Evolutionary conservation across 1,284 basidiomycete species (phyloP).

Genomic region (Ganoderma lucidum): DNA sequence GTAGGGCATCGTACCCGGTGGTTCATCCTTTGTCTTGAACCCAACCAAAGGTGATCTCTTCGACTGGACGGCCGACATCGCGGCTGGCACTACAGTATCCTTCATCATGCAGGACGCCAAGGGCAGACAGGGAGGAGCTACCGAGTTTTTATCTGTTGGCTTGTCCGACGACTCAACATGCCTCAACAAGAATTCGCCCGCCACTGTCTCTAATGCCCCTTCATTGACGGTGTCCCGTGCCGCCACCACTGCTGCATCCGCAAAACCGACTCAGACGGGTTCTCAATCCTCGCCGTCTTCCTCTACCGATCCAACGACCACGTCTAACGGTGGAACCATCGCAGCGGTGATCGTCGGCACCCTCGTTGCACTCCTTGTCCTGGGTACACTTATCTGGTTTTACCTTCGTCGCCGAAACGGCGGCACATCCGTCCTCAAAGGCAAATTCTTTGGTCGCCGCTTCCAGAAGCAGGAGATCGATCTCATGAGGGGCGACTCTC

Average conservation of each 20-base stretch:
- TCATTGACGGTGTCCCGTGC: conserved; percentile 34
- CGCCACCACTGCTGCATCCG: conserved; percentile 5
- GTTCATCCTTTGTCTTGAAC: conserved; percentile 55
- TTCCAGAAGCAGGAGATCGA: conserved; percentile 32
- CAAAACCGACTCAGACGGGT: conserved; percentile 14
- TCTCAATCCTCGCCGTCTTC: conserved; percentile 36
- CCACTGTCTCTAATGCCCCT: conserved; percentile 48
- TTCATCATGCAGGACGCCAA: conserved; percentile 68
- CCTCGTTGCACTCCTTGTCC: conserved; percentile 56
- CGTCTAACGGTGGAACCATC: conserved; percentile 51
- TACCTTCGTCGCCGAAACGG: conserved; percentile 33
- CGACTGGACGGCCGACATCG: conserved; percentile 65
- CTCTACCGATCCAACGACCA: background rate
- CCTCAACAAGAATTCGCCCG: conserved; percentile 58
- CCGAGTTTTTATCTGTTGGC: conserved; percentile 57
- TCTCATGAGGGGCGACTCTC: conserved; percentile 24
- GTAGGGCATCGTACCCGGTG: conserved; percentile 74
- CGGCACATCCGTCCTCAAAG: conserved; percentile 16
- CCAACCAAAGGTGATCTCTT: conserved; percentile 56
- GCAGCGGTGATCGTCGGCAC: conserved; percentile 67
- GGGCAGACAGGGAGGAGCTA: conserved; percentile 65
- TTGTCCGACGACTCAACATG: conserved; percentile 60
- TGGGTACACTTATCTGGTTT: conserved; percentile 36
- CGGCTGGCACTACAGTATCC: conserved; percentile 65
- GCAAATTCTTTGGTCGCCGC: conserved; percentile 23